Conservation (phyloP, 2,329 filamentous ascomycete genomes). For the Celoporthe dispersa region DNA sequence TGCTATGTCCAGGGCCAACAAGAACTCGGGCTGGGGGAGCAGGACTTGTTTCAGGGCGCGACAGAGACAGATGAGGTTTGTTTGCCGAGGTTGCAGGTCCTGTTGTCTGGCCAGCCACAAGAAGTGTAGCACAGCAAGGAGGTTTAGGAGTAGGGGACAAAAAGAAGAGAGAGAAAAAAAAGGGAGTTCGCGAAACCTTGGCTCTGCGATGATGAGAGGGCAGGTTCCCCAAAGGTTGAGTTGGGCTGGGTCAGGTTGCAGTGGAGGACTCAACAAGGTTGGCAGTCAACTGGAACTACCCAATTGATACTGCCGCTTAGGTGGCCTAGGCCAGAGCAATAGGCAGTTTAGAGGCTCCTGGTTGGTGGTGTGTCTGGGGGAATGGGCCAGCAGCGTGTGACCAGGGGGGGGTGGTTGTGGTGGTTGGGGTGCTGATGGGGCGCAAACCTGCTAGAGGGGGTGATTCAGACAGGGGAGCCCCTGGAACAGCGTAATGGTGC, state of each 20-base stretch:
- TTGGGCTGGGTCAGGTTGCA: neutral
- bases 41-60: constrained; percentile 34
- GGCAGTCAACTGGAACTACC: neutral
- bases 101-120: constrained; percentile 18
- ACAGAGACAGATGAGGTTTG: constrained; percentile 37
- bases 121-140: neutral
- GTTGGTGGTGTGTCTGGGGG: neutral
- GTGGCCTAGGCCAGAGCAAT: neutral
- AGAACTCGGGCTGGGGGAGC: neutral
- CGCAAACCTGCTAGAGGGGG: constrained; percentile 7
- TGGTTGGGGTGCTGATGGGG: neutral
- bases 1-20: neutral
- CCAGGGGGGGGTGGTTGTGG: constrained; percentile 1
- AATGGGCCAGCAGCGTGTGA: neutral
- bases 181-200: neutral
- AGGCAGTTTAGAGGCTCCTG: neutral
- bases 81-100: constrained; percentile 23
- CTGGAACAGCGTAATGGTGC: constrained; percentile 13
- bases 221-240: neutral
- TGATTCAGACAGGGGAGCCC: constrained; percentile 12
- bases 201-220: neutral
- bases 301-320: neutral
- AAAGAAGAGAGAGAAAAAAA: neutral
- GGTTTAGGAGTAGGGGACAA: neutral
- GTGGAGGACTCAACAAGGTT: neutral